Base-by-base conservation (phyloP, 176 grass and related monocot genomes). In the Phoenix dactylifera region DNA sequence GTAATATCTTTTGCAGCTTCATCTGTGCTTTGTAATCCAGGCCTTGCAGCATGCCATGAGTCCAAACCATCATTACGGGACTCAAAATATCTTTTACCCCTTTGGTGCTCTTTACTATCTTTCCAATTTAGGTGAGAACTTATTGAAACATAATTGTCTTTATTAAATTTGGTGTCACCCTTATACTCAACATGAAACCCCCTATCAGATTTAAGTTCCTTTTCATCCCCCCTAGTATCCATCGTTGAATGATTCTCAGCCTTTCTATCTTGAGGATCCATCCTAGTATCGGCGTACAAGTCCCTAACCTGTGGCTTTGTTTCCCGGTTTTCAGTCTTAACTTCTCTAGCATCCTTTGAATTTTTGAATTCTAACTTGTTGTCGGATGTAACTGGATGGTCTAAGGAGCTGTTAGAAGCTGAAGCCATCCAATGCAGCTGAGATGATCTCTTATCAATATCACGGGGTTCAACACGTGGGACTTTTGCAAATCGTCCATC, bases 401-500 rank as follows among this genome's bases (percentile, higher is more conserved):
- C 77, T 16, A 57, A 52, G 55, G 69, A 78, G 71, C 54, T 71
- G 25, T 32, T 44, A 49, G 81, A 72, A 30, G 74, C 18, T 75
- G 59, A 18, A 72, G 88, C 70, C 65, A 73, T 50, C 62, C 67
- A 54, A 83, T 77, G 70, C 12, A 59, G n/a, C 29, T 81, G 48
- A 65, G 80, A 68, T 71, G 65, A 54, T 51, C 87, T 84, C 78
- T 85, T 91, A 66, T 91, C 93, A 66, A 23, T 22, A 15, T 97
- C 93, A 63, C 78, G 87, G 48, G 76, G 49, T 55, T 97, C 93
- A 73, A 80, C 22, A 14, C 87, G 81, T 70, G 60, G 87, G 49
- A 69, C 50, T 82, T 97, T 97, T 17, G 63, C 0, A 16, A 73
- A 80, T 61, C 87, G 83, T 51, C 81, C 87, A 75, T 91, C 84